Percentiles rank a stretch among this genome's conserved stretches.
These are phyloP conservation scores for Spergularia bocconei DNA, from an alignment of 148 eudicot species.

Conservation along the genomic window DNA sequence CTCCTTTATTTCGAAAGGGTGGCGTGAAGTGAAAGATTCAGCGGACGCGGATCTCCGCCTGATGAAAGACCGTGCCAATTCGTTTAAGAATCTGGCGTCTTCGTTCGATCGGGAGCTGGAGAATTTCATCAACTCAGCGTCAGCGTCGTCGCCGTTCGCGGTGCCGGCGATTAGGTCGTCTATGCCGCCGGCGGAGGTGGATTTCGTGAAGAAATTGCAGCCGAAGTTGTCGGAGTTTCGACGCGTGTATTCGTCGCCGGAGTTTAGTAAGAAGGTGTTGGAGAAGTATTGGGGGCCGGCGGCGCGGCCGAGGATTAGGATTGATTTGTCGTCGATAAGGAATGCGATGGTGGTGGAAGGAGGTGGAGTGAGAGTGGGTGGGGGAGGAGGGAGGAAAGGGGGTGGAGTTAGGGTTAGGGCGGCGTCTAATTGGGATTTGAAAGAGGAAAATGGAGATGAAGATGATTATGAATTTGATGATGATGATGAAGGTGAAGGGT, in stretches of 20 bases:
- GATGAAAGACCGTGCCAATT: slow-evolving; percentile 71
- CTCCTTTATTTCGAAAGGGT: slow-evolving; percentile 73
- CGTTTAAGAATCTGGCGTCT: slow-evolving; percentile 68
- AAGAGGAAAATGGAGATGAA: slow-evolving; percentile 1
- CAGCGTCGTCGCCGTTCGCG: slow-evolving; percentile 54
- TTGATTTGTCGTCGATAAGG: slow-evolving; percentile 72
- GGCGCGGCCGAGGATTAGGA: slow-evolving; percentile 46
- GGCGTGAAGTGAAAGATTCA: slow-evolving; percentile 74
- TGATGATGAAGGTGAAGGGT: slow-evolving; percentile 40
- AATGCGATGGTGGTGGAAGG: slow-evolving; percentile 68
- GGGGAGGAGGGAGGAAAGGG: slow-evolving; percentile 33
- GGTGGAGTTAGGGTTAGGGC: slow-evolving; percentile 44
- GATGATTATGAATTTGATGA: slow-evolving; percentile 19
- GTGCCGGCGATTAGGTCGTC: slow-evolving; percentile 47
- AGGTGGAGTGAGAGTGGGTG: slow-evolving; percentile 32
- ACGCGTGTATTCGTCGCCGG: slow-evolving; percentile 80
- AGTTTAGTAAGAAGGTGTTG: slow-evolving; percentile 53
- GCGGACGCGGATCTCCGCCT: slow-evolving; percentile 80
- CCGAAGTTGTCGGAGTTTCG: slow-evolving; percentile 79
- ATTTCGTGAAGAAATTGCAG: slow-evolving; percentile 62
- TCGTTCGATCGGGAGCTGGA: slow-evolving; percentile 70
- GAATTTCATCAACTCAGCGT: slow-evolving; percentile 71
- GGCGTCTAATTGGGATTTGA: slow-evolving; percentile 48
- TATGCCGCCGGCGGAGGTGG: slow-evolving; percentile 47
- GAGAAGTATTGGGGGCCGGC: slow-evolving; percentile 57